Percentiles rank a stretch among this genome's conserved stretches.
Evolutionary conservation across 1,139 yeast genomes (phyloP).

Genomic region (Debaryomycetaceae sp.): DNA sequence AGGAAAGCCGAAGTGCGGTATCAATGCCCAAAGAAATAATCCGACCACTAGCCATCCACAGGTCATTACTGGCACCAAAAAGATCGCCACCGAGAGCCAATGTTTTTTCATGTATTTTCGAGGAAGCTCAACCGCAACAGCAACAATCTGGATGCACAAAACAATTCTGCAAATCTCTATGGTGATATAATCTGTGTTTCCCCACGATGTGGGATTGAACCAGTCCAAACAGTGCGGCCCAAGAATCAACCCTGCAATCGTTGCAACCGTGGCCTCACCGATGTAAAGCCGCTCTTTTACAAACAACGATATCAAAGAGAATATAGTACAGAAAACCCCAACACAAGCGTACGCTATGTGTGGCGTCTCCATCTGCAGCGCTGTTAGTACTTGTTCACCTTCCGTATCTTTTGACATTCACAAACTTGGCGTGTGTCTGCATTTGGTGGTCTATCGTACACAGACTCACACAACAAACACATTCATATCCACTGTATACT

Average conservation of each 20-base stretch:
- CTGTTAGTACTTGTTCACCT: constrained; percentile 1
- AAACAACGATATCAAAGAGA: constrained; percentile 85
- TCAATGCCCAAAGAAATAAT: constrained; percentile 75
- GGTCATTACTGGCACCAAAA: constrained; percentile 91
- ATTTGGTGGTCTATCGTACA: neutral
- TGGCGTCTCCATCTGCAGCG: constrained; percentile 38
- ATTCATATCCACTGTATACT: constrained; percentile 10
- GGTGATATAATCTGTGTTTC: constrained; percentile 81
- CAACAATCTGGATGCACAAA: constrained; percentile 89
- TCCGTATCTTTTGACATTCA: neutral
- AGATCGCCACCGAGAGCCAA: constrained; percentile 76
- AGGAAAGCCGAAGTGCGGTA: constrained; percentile 77
- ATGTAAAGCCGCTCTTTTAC: constrained; percentile 86
- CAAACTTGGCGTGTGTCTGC: neutral
- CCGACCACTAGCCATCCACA: constrained; percentile 90
- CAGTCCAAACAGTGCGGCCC: constrained; percentile 92
- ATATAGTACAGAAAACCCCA: constrained; percentile 83
- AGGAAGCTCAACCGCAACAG: constrained; percentile 96
- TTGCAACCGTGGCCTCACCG: constrained; percentile 95
- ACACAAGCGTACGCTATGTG: constrained; percentile 92
- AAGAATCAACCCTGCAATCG: constrained; percentile 83
- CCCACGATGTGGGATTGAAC: constrained; percentile 91
- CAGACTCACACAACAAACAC: neutral
- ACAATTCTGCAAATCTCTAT: constrained; percentile 86
- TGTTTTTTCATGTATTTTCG: constrained; percentile 88